These are phyloP conservation scores for Boletus speciosus DNA, from an alignment of 768 basidiomycete genomes.

Conservation along the genomic window DNA sequence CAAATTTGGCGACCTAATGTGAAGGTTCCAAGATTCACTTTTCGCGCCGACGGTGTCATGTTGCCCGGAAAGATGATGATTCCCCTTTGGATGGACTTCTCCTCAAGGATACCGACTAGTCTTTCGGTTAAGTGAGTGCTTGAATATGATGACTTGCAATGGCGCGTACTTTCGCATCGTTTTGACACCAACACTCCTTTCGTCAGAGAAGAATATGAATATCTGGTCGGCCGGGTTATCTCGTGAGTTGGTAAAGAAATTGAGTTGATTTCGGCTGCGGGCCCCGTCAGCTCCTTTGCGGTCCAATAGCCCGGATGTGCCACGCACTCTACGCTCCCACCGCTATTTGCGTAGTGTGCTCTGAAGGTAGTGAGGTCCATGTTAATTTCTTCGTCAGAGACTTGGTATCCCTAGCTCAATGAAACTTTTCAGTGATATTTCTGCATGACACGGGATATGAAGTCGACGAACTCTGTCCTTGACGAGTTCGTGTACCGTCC, in stretches of 20 bases:
- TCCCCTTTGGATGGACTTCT: slow-evolving; percentile 84
- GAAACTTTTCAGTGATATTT: slow-evolving; percentile 17
- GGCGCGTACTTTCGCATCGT: slow-evolving; percentile 88
- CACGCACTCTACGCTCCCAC: slow-evolving; percentile 83
- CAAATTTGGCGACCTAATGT: too few species aligned
- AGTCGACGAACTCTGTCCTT: slow-evolving; percentile 72
- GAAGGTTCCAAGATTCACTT: slow-evolving; percentile 48
- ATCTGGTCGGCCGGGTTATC: slow-evolving; percentile 73
- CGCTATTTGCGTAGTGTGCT: slow-evolving; percentile 62
- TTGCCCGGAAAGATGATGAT: slow-evolving; percentile 94
- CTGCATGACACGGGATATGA: slow-evolving; percentile 5
- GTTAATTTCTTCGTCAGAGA: slow-evolving; percentile 90
- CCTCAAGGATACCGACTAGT: slow-evolving; percentile 85
- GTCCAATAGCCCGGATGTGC: neutral
- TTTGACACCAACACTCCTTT: slow-evolving; percentile 92
- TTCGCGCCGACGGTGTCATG: slow-evolving; percentile 96
- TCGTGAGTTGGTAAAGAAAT: slow-evolving; percentile 81
- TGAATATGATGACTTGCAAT: neutral
- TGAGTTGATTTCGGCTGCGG: slow-evolving; percentile 77
- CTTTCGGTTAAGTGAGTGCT: slow-evolving; percentile 39
- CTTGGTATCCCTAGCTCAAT: slow-evolving; percentile 74
- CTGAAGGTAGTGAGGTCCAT: slow-evolving; percentile 84
- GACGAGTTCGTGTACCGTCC: slow-evolving; percentile 95
- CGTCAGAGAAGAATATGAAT: slow-evolving; percentile 95
- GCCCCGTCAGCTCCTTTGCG: slow-evolving; percentile 6